Conservation (phyloP, 306 rosid species). For the Sesbania bispinosa region DNA sequence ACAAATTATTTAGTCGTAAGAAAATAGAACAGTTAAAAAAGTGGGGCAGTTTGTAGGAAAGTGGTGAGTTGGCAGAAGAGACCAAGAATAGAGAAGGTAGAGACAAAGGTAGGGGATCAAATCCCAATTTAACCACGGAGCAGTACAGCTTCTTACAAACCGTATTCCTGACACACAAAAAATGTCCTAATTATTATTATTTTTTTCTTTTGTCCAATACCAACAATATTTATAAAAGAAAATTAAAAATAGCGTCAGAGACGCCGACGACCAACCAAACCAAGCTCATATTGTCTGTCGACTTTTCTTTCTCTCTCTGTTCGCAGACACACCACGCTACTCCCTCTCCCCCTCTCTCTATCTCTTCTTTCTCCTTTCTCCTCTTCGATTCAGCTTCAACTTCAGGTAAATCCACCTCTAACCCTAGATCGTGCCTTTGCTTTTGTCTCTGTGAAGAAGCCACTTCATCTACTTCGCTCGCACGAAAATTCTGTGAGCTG, state of each 20-base stretch:
- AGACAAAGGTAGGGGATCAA: conserved; percentile 31
- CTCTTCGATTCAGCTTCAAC: conserved; percentile 30
- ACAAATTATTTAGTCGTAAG: no score
- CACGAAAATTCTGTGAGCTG: conserved; percentile 11
- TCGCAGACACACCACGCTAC: conserved; percentile 18
- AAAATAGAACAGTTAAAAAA: background rate
- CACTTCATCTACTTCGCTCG: background rate
- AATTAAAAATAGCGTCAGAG: conserved; percentile 31
- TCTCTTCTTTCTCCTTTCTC: conserved; percentile 29
- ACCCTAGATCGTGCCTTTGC: conserved; percentile 35
- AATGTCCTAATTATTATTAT: background rate
- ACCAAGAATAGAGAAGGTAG: background rate
- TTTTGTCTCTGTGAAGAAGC: background rate
- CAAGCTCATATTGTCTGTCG: conserved; percentile 56
- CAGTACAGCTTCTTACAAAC: conserved; percentile 51
- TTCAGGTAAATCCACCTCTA: conserved; percentile 34
- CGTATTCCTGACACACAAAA: conserved; percentile 40
- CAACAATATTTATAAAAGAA: background rate
- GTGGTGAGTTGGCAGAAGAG: conserved; percentile 8
- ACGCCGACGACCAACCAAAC: conserved; percentile 96
- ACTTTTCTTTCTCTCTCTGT: conserved; percentile 39
- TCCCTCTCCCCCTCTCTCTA: background rate
- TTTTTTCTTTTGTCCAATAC: background rate
- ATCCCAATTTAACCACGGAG: conserved; percentile 22
- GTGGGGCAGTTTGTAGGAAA: background rate